Percentiles rank a stretch among this genome's conserved stretches.
Evolutionary conservation across 306 rosid species (phyloP).

Genomic region (Adenanthera pavonina): DNA sequence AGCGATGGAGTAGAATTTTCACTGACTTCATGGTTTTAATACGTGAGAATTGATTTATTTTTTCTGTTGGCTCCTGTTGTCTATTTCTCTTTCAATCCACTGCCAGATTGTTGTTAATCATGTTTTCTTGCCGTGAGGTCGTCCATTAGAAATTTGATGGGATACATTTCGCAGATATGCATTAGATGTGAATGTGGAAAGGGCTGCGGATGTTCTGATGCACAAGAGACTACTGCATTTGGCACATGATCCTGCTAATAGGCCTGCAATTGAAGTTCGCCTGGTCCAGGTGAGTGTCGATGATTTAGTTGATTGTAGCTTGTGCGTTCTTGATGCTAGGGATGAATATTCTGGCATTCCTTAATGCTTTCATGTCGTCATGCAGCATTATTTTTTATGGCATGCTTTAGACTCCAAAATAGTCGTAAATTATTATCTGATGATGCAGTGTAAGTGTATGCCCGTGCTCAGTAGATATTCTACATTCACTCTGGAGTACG

Average conservation of each 20-base stretch:
- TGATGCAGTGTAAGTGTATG: neutral
- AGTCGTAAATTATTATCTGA: neutral
- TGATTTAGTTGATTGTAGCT: slow-evolving; percentile 8
- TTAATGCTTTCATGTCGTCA: slow-evolving; percentile 7
- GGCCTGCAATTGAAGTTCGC: slow-evolving; percentile 95
- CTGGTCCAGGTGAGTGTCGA: slow-evolving; percentile 81
- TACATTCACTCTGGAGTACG: slow-evolving; percentile 4
- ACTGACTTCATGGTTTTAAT: neutral
- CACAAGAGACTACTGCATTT: slow-evolving; percentile 83
- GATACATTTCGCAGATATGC: slow-evolving; percentile 76
- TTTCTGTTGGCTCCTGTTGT: neutral
- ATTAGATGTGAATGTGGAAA: slow-evolving; percentile 93
- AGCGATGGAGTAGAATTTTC: neutral
- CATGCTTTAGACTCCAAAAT: neutral
- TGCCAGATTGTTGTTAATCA: slow-evolving; percentile 11
- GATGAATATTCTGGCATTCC: slow-evolving; percentile 3
- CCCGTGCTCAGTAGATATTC: neutral
- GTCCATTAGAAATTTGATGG: slow-evolving; percentile 39
- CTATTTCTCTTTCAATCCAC: neutral
- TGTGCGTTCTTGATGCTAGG: slow-evolving; percentile 25
- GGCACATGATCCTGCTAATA: slow-evolving; percentile 86
- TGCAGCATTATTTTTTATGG: slow-evolving; percentile 11
- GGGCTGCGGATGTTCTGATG: slow-evolving; percentile 96
- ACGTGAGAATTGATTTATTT: neutral
- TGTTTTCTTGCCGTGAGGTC: slow-evolving; percentile 10